phyloP scores from a whole-genome alignment of 495 filamentous ascomycete genomes.

The Aspergillus incahuasiensis region DNA sequence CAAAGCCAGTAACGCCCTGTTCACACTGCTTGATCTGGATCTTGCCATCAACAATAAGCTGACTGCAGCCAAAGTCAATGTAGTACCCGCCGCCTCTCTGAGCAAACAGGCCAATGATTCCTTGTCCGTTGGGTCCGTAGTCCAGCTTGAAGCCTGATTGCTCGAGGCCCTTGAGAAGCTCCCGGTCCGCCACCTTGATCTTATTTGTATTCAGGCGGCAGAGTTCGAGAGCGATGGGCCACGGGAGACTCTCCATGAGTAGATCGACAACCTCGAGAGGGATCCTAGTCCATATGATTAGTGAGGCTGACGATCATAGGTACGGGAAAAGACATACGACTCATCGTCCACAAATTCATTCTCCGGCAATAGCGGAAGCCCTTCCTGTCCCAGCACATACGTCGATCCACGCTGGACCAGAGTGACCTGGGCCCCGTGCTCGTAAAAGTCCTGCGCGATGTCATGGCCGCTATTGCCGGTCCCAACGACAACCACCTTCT shows the following conservation, averaged over 20 bases:
- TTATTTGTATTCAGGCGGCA: constrained; percentile 45
- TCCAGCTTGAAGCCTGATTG: constrained; percentile 66
- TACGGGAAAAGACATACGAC: not conserved
- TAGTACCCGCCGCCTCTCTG: constrained; percentile 74
- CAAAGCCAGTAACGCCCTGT: constrained; percentile 52
- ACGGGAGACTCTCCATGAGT: constrained; percentile 48
- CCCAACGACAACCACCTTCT: constrained; percentile 71
- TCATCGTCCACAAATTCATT: not conserved
- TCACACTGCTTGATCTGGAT: constrained; percentile 66
- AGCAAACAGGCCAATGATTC: constrained; percentile 64
- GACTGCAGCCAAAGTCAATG: constrained; percentile 67
- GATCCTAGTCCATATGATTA: not conserved
- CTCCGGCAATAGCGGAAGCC: constrained; percentile 45
- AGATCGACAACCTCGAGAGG: constrained; percentile 58
- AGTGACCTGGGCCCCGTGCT: constrained; percentile 68
- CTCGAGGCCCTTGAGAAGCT: constrained; percentile 53
- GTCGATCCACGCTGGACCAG: constrained; percentile 75
- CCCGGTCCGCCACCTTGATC: constrained; percentile 47
- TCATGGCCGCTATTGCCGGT: constrained; percentile 80
- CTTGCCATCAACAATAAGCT: constrained; percentile 68
- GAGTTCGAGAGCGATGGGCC: constrained; percentile 52
- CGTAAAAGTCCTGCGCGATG: constrained; percentile 75
- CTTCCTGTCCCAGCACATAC: constrained; percentile 57
- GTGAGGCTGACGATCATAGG: not conserved
- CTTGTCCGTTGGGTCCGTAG: constrained; percentile 55